Percentiles rank a stretch among this genome's conserved stretches.
These are phyloP conservation scores for Phytophthora citrophthora DNA, from an alignment of 352 stramenopile species.

Conservation along the genomic window DNA sequence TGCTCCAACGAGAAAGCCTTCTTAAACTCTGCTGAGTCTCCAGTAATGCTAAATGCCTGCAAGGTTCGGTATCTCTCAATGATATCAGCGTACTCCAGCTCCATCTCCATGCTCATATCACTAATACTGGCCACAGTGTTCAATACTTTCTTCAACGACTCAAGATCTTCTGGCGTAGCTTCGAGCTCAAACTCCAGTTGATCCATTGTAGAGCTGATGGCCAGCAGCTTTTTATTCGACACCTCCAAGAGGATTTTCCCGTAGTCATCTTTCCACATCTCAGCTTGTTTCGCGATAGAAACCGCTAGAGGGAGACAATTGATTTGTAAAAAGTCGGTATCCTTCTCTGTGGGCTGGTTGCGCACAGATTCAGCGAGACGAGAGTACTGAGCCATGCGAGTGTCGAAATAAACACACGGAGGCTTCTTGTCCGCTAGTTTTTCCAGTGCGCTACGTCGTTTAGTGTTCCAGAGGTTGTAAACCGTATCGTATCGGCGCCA, in stretches of 20 bases:
- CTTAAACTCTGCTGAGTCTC: slow-evolving; percentile 68
- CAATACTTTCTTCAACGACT: slow-evolving; percentile 95
- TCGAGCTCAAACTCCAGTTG: slow-evolving; percentile 84
- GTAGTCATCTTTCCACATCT: slow-evolving; percentile 96
- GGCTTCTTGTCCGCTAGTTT: slow-evolving; percentile 93
- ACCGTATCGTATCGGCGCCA: slow-evolving; percentile 95
- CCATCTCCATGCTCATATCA: slow-evolving; percentile 93
- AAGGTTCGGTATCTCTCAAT: slow-evolving; percentile 93
- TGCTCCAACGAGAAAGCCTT: slow-evolving; percentile 83
- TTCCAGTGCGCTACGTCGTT: slow-evolving; percentile 89
- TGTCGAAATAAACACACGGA: slow-evolving; percentile 96
- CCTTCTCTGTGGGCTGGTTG: slow-evolving; percentile 91
- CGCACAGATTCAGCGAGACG: slow-evolving; percentile 89
- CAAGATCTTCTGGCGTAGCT: slow-evolving; percentile 84
- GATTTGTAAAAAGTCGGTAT: slow-evolving; percentile 95
- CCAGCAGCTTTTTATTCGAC: slow-evolving; percentile 84
- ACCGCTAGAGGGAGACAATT: slow-evolving; percentile 91
- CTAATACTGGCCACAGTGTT: slow-evolving; percentile 91
- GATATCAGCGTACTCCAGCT: slow-evolving; percentile 94
- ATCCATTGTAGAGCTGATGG: slow-evolving; percentile 77
- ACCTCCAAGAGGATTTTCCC: slow-evolving; percentile 91
- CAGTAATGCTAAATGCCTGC: slow-evolving; percentile 81
- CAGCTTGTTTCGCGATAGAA: slow-evolving; percentile 91
- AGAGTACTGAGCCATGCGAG: slow-evolving; percentile 91
- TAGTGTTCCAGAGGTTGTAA: slow-evolving; percentile 95